Evolutionary conservation across 2,329 filamentous ascomycete genomes (phyloP), one percentile per base, ranked within the genome.

Genomic region (Pseudogymnoascus sp.): DNA sequence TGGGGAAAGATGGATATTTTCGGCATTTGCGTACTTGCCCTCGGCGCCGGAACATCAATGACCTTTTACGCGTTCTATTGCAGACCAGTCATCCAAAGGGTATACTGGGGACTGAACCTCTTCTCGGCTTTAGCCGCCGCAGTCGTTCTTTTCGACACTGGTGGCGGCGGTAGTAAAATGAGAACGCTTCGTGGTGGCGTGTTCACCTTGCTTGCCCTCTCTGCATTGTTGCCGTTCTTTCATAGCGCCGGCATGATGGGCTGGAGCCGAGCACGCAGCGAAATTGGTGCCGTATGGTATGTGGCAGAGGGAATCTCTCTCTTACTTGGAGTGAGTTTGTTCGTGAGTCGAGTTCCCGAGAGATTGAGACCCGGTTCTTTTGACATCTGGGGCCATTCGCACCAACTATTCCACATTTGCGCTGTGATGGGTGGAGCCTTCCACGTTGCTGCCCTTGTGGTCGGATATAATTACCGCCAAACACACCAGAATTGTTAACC

Each of bases 371-470:
- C 78, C 1, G 78, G 76, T 2, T 71, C 64, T 7, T 80, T 80
- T 68, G 79, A 81, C 67, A 75, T 78, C 34, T 77, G 72, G 66
- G 76, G 77, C 14, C 74, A 75, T 3, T 80, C 78, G 12, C 78
- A 80, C 64, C 78, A 80, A 65, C 74, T 80, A 5, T 80, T 80
- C 63, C 78, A 81, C 62, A 67, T 78, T 10, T 71, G 79, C 5
- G 77, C 80, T 8, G 78, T 79, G 0, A 34, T 79, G 4, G 77
- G 75, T 5, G 75, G 75, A 26, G 66, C 72, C 29, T 69, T 76
- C 11, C 76, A 81, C 70, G 66, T 79, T 42, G 67, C 74, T 47
- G 77, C 73, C 1, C 68, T 77, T 45, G 65, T 73, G 66, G 21
- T n/a, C 42, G 21, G 21, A 26, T 26, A 51, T 51, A 51, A 26